phyloP scores from a whole-genome alignment of 2,329 filamentous ascomycete species.

The Trichoderma guizhouense region DNA sequence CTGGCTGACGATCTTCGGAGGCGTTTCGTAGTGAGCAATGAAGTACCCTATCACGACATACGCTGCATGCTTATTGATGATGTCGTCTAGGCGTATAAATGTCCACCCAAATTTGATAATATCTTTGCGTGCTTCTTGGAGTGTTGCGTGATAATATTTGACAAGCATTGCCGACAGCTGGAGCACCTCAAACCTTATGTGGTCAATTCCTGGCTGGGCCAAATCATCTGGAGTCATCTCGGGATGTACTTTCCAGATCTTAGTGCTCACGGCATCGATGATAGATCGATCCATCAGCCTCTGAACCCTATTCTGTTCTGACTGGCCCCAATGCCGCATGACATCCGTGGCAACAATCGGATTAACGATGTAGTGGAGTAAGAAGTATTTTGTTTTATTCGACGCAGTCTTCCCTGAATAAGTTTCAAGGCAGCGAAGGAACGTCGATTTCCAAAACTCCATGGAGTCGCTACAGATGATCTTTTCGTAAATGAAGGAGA shows the following conservation, averaged over 20 bases:
- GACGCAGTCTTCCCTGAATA: conserved; percentile 76
- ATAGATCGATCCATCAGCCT: conserved; percentile 81
- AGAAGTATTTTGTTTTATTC: conserved; percentile 89
- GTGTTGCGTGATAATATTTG: conserved; percentile 85
- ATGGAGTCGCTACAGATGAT: conserved; percentile 82
- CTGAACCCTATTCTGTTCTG: conserved; percentile 54
- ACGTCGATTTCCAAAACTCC: conserved; percentile 77
- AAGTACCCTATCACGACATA: conserved; percentile 98
- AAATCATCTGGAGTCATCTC: conserved; percentile 80
- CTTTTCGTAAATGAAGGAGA: conserved; percentile 77
- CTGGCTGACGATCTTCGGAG: conserved; percentile 90
- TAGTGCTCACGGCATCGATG: conserved; percentile 85
- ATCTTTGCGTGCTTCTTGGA: conserved; percentile 91
- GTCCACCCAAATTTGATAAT: conserved; percentile 99
- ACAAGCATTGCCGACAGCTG: conserved; percentile 93
- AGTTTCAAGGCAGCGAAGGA: conserved; percentile 82
- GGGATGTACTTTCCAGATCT: conserved; percentile 88
- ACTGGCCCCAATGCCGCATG: conserved; percentile 71
- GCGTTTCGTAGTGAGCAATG: conserved; percentile 94
- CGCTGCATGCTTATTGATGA: conserved; percentile 97
- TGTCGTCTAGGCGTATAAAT: conserved; percentile 95
- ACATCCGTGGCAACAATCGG: conserved; percentile 96
- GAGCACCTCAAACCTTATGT: conserved; percentile 91
- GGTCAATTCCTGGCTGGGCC: conserved; percentile 82
- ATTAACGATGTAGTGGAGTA: conserved; percentile 89